Percentiles rank a stretch among this genome's conserved stretches.
Conservation (phyloP, 345 rosid genomes). For the Zanthoxylum bungeanum region DNA sequence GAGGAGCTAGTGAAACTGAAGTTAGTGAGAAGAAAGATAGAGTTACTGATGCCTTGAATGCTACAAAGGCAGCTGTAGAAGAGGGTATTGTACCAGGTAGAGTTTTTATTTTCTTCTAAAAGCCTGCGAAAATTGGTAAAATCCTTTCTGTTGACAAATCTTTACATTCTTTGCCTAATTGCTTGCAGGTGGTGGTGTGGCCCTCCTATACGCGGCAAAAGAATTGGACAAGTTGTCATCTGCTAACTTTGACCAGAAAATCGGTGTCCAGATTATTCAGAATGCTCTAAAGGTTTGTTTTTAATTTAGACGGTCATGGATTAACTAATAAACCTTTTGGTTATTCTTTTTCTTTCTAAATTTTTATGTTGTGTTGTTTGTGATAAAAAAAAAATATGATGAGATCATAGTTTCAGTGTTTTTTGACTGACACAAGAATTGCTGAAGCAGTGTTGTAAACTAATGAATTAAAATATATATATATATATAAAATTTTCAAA, state of each 20-base stretch:
- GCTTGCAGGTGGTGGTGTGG: conserved; percentile 84
- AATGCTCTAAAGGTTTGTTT: conserved; percentile 80
- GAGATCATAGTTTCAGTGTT: background rate
- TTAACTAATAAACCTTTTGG: background rate
- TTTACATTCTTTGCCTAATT: background rate
- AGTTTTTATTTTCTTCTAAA: background rate
- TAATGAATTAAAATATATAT: background rate
- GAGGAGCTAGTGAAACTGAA: too few species aligned
- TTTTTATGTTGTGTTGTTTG: too few species aligned
- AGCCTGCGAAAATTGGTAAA: background rate
- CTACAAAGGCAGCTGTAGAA: conserved; percentile 98
- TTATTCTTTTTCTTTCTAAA: background rate
- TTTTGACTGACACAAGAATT: background rate
- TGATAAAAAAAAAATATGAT: too few species aligned
- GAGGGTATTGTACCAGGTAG: conserved; percentile 98
- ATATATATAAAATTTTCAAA: background rate
- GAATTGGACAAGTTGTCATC: too few species aligned
- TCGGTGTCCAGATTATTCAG: conserved; percentile 93
- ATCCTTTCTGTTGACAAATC: background rate
- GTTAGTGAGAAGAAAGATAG: too few species aligned
- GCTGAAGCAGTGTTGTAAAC: background rate
- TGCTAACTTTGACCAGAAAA: too few species aligned
- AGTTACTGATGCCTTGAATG: too few species aligned
- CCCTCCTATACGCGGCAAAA: conserved; percentile 85
- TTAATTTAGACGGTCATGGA: background rate